These are phyloP conservation scores for Chlorophyllum brunneum DNA, from an alignment of 768 basidiomycete species.

Conservation along the genomic window DNA sequence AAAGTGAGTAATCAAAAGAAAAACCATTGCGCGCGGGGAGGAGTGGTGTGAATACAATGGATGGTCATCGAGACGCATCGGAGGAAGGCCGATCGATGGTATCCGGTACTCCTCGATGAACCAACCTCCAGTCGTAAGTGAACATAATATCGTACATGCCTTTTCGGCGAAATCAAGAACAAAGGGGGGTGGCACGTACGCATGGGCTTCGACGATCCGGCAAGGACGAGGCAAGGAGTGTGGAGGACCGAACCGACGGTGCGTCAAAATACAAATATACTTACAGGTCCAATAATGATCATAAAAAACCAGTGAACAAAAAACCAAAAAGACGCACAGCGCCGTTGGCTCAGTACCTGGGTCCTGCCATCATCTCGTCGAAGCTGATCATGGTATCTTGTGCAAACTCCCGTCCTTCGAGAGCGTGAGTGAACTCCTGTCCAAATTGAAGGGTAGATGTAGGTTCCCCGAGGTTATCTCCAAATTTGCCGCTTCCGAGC, in stretches of 20 bases:
- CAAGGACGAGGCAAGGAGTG: not conserved
- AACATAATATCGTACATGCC: constrained; percentile 25
- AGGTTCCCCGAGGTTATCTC: constrained; percentile 24
- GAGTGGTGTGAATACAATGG: constrained; percentile 12
- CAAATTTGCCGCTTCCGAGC: constrained; percentile 47
- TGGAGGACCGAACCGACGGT: constrained; percentile 12
- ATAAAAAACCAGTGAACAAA: constrained; percentile 16
- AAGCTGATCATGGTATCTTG: constrained; percentile 29
- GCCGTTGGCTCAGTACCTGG: constrained; percentile 26
- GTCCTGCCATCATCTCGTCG: constrained; percentile 41
- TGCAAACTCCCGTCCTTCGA: constrained; percentile 23
- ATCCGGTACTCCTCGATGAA: constrained; percentile 35
- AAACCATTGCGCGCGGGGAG: constrained; percentile 12
- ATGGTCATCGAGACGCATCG: constrained; percentile 39
- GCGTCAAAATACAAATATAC: constrained; percentile 26
- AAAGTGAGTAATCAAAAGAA: constrained; percentile 19
- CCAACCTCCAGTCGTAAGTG: constrained; percentile 27
- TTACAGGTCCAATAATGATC: constrained; percentile 25
- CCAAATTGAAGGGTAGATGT: constrained; percentile 26
- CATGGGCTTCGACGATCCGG: constrained; percentile 7
- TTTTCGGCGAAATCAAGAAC: constrained; percentile 24
- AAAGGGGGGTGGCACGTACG: constrained; percentile 18
- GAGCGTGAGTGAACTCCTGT: constrained; percentile 27
- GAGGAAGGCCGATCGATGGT: constrained; percentile 26
- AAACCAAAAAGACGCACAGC: constrained; percentile 33